phyloP scores from a whole-genome alignment of 176 grass and related monocot genomes.

The Zoysia japonica region DNA sequence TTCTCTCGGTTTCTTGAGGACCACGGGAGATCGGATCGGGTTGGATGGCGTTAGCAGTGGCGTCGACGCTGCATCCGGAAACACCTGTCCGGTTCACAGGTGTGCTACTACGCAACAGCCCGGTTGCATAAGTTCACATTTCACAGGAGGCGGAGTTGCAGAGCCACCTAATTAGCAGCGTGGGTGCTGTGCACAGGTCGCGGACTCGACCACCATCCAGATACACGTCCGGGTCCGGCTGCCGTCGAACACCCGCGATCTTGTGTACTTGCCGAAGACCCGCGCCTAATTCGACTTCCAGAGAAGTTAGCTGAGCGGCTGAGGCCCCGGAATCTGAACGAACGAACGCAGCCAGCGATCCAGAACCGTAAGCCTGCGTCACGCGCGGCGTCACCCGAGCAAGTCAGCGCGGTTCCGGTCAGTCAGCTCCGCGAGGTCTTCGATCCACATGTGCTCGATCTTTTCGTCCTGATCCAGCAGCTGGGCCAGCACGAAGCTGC shows the following conservation, averaged over 20 bases:
- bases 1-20: conserved; percentile 23
- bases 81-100: not conserved
- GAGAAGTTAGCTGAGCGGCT: not conserved
- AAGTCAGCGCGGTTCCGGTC: not conserved
- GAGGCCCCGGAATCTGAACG: not conserved
- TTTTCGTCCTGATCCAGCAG: not conserved
- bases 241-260: not conserved
- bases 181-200: not conserved
- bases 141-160: too few relatives aligned
- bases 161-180: not conserved
- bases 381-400: not conserved
- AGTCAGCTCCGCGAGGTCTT: conserved; percentile 3
- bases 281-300: not conserved
- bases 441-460: not conserved
- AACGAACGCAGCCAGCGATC: too few relatives aligned
- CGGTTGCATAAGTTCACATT: too few relatives aligned
- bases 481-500: not conserved
- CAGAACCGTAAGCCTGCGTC: conserved; percentile 7
- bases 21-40: conserved; percentile 6
- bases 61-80: conserved; percentile 12
- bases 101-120: too few relatives aligned
- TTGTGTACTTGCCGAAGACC: not conserved
- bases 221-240: not conserved
- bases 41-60: not conserved
- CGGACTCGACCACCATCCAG: not conserved